Conservation (phyloP, 1,139 yeast species). For the Lodderomyces elongisporus region DNA sequence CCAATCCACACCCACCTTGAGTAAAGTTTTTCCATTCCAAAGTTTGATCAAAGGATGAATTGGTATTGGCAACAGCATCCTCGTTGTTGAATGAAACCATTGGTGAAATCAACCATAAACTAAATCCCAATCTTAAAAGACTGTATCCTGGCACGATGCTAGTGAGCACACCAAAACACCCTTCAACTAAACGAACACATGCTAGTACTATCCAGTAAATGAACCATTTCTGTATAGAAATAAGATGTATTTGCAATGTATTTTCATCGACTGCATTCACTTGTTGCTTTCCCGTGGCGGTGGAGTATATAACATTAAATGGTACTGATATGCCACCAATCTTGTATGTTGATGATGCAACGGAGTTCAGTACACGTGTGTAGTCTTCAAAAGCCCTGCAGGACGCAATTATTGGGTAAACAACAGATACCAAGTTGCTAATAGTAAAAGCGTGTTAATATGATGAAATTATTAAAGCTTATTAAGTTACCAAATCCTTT, state of each 20-base stretch:
- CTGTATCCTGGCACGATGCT: constrained; percentile 46
- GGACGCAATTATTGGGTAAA: constrained; percentile 52
- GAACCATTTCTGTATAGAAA: constrained; percentile 51
- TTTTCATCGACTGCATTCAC: constrained; percentile 13
- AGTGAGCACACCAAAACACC: constrained; percentile 25
- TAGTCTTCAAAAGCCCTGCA: constrained; percentile 47
- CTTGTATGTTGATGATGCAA: constrained; percentile 25
- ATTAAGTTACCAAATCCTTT: background rate
- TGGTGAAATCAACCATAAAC: constrained; percentile 54
- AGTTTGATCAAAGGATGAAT: constrained; percentile 12
- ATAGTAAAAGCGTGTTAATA: constrained; percentile 2
- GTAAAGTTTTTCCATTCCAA: constrained; percentile 25
- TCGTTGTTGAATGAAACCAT: constrained; percentile 15
- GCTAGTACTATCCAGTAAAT: constrained; percentile 55
- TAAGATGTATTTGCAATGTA: constrained; percentile 24
- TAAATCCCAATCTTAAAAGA: constrained; percentile 34
- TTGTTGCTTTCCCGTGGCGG: background rate
- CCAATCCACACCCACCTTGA: constrained; percentile 34
- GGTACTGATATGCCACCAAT: constrained; percentile 33
- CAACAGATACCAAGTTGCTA: constrained; percentile 30
- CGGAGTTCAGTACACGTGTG: constrained; percentile 20
- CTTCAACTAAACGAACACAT: constrained; percentile 27
- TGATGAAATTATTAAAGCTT: background rate
- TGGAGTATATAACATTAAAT: constrained; percentile 12
- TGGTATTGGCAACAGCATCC: constrained; percentile 7